Evolutionary conservation across 164 flowering plant species (phyloP).

Genomic region (Stephania cephalantha): DNA sequence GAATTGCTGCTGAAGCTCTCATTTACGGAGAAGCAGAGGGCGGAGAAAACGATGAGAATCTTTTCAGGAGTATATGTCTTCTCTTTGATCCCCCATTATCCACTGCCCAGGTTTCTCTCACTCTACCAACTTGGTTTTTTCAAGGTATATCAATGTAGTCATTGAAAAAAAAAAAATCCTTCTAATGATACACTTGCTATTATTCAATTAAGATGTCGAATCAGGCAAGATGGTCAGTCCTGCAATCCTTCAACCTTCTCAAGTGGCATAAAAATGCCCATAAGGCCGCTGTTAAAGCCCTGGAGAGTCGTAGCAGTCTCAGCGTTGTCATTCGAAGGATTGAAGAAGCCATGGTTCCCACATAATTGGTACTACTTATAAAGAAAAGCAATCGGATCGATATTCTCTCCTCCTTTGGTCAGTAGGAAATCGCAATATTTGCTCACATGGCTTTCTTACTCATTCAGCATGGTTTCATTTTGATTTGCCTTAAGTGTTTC

Average conservation of each 20-base stretch:
- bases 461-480: background rate
- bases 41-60: slow-evolving; percentile 95
- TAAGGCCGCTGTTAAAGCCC: slow-evolving; percentile 73
- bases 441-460: background rate
- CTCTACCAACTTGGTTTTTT: background rate
- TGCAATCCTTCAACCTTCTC: slow-evolving; percentile 87
- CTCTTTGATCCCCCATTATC: slow-evolving; percentile 79
- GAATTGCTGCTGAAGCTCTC: slow-evolving; percentile 97
- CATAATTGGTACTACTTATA: slow-evolving; percentile 18
- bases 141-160: background rate
- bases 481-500: no score
- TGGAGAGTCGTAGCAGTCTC: slow-evolving; percentile 68
- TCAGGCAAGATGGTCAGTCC: slow-evolving; percentile 94
- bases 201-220: slow-evolving; percentile 68
- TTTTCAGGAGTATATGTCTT: slow-evolving; percentile 69
- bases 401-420: background rate
- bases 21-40: slow-evolving; percentile 97
- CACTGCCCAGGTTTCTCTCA: slow-evolving; percentile 54
- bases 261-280: slow-evolving; percentile 86
- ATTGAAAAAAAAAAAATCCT: background rate
- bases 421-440: background rate
- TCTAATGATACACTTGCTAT: background rate
- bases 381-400: background rate
- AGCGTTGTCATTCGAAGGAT: slow-evolving; percentile 63
- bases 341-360: slow-evolving; percentile 67